phyloP scores from a whole-genome alignment of 306 rosid genomes.

The Rubus idaeus region DNA sequence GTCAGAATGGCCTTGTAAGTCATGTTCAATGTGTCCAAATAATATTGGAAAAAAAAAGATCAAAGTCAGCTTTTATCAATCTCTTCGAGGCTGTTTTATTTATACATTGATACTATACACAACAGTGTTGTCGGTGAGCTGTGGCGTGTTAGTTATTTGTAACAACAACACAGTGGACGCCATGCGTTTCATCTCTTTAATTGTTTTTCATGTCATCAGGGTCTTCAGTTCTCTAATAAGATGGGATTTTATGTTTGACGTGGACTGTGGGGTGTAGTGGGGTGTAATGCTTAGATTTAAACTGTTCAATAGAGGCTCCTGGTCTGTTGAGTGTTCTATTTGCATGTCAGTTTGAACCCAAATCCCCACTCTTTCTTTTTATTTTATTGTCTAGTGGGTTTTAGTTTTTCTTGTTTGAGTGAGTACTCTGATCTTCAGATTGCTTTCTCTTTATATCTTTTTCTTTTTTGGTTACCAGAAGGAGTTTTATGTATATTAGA shows the following conservation, averaged over 20 bases:
- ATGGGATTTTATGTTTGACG: not conserved
- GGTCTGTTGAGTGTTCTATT: constrained; percentile 24
- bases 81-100: not conserved
- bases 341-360: constrained; percentile 44
- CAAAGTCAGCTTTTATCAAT: not conserved
- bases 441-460: not conserved
- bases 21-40: not conserved
- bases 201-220: not conserved
- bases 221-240: not conserved
- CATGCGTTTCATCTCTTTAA: not conserved
- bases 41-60: not conserved
- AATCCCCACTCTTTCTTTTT: not conserved
- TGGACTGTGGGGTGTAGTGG: not conserved
- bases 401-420: not conserved
- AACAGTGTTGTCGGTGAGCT: not conserved
- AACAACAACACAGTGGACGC: too few species aligned
- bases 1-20: not conserved
- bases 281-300: not conserved
- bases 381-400: not conserved
- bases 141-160: too few species aligned
- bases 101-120: not conserved
- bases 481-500: not conserved
- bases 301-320: not conserved
- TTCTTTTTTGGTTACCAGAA: not conserved
- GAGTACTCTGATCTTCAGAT: not conserved